Evolutionary conservation across 2,329 filamentous ascomycete species (phyloP), one percentile per base, ranked within the genome.

Genomic region (Beauveria pseudobassiana): DNA sequence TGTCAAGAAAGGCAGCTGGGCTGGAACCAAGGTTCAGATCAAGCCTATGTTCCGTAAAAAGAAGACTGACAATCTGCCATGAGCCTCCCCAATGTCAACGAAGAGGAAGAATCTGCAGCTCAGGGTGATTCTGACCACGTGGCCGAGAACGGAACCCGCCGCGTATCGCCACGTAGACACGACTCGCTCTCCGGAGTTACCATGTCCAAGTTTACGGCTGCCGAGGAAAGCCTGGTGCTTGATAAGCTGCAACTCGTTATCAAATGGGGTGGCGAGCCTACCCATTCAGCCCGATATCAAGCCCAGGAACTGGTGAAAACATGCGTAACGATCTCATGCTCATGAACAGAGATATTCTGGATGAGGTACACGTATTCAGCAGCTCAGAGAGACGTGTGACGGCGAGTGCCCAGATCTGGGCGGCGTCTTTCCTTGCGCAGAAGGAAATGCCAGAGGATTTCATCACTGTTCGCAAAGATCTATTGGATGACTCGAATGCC

Each of bases 41-140:
- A 99, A 99, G 75, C 95, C 95, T 10, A 96, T 99, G 92, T 99
- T 99, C 75, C 87, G 93, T 57, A 96, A 93, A 77, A 87, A 91
- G 69, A 91, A 87, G 69, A 83, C 86, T 3, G 84, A 89, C 56
- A 84, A 65, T 72, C 77, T 63, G 55, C 71, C 4, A 71, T 75
- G 14, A 77, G 78, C 63, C 66, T 74, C 38, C 66, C 70, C 5
- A 64, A 64, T 16, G 22, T 67, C 5, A 70, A 75, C 14, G 72
- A 75, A 54, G 65, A 68, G 50, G 64, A 68, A 48, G 68, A 71
- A 53, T 64, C 65, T 2, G 60, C 69, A 7, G 63, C 67, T 7
- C 38, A 65, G 26, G 69, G 66, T 12, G 66, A 66, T 3, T 65
- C 64, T 20, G 68, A 71, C 14, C 55, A 63, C 18, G 28, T 49